Conservation (phyloP, 2,329 filamentous ascomycete species). For the Colletotrichum sp. region DNA sequence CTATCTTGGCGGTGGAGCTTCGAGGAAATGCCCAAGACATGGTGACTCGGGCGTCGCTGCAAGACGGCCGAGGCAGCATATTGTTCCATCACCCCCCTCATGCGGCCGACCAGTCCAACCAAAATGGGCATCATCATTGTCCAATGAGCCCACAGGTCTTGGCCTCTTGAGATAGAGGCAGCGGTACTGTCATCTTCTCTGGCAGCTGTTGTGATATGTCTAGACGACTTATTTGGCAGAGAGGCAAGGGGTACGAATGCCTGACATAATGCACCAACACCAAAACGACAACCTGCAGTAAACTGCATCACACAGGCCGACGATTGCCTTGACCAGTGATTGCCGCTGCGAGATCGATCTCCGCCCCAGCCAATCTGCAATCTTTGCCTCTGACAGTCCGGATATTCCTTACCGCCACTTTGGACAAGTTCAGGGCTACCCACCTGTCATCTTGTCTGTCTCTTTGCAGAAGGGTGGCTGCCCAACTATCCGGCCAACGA, state of each 20-base stretch:
- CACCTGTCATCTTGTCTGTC: background rate
- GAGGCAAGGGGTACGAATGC: background rate
- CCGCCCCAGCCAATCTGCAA: constrained; percentile 4
- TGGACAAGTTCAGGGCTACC: background rate
- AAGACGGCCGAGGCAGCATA: background rate
- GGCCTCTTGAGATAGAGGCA: background rate
- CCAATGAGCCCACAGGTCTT: background rate
- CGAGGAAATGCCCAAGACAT: background rate
- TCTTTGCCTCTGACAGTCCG: background rate
- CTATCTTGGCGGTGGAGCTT: background rate
- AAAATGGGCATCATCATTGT: background rate
- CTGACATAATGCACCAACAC: background rate
- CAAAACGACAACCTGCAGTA: background rate
- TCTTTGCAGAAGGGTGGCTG: background rate
- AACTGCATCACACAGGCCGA: background rate
- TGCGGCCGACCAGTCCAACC: background rate
- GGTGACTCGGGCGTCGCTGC: background rate
- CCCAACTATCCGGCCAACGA: background rate
- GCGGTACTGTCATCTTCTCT: background rate
- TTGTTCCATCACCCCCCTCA: background rate
- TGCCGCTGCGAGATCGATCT: constrained; percentile 17
- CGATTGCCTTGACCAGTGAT: background rate
- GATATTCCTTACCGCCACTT: constrained; percentile 17
- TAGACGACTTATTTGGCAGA: background rate
- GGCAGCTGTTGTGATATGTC: background rate